These are phyloP conservation scores for Tolypocladium sp. DNA, from an alignment of 2,329 filamentous ascomycete species.

Conservation along the genomic window DNA sequence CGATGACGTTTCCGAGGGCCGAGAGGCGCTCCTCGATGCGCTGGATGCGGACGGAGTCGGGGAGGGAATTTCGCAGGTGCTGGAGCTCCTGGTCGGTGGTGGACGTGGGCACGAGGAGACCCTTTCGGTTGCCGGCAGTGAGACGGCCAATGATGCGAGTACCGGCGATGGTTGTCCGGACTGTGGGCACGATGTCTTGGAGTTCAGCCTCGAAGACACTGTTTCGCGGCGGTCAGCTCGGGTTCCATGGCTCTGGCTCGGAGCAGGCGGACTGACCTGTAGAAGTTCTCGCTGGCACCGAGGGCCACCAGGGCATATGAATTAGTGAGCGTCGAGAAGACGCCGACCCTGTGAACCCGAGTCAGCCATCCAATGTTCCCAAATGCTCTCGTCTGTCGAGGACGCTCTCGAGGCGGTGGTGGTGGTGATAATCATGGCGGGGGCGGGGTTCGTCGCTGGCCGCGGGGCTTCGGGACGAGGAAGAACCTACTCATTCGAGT, in stretches of 20 bases:
- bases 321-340: conserved; percentile 95
- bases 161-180: conserved; percentile 91
- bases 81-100: conserved; percentile 98
- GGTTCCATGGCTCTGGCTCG: not conserved
- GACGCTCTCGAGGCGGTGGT: not conserved
- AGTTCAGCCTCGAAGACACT: conserved; percentile 96
- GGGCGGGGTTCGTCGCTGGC: conserved; percentile 11
- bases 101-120: conserved; percentile 88
- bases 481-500: conserved; percentile 74
- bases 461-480: not conserved
- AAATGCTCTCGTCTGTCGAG: not conserved
- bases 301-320: conserved; percentile 91
- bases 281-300: conserved; percentile 97
- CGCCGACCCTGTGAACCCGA: conserved; percentile 63
- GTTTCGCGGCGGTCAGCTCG: not conserved
- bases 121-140: conserved; percentile 93
- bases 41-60: conserved; percentile 87
- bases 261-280: conserved; percentile 49
- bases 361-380: conserved; percentile 1
- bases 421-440: conserved; percentile 7
- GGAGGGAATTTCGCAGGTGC: conserved; percentile 90
- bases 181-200: conserved; percentile 94
- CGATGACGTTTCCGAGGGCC: conserved; percentile 94
- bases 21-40: conserved; percentile 95
- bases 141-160: conserved; percentile 93